Conservation (phyloP, 2,329 filamentous ascomycete genomes). For the Xylaria sp. region DNA sequence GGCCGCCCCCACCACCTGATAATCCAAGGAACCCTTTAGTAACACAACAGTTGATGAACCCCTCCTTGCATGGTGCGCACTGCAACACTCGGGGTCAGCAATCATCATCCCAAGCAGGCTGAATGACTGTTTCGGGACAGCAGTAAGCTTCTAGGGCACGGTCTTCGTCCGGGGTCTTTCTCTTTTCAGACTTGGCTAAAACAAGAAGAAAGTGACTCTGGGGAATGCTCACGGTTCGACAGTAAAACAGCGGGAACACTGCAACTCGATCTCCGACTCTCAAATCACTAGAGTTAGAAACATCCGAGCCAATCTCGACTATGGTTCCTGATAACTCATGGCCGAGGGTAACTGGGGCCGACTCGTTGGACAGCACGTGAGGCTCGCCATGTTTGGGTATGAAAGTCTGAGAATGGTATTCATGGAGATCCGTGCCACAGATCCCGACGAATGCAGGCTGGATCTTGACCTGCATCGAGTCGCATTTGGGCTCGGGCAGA, state of each 20-base stretch:
- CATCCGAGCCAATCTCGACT: slow-evolving; percentile 64
- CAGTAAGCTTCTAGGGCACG: background rate
- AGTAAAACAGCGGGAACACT: slow-evolving; percentile 69
- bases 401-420: slow-evolving; percentile 47
- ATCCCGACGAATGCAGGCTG: slow-evolving; percentile 49
- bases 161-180: background rate
- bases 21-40: slow-evolving; percentile 54
- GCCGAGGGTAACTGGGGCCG: slow-evolving; percentile 68
- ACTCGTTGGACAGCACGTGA: slow-evolving; percentile 67
- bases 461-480: slow-evolving; percentile 42
- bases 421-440: slow-evolving; percentile 51
- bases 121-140: background rate
- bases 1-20: slow-evolving; percentile 61
- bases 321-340: slow-evolving; percentile 73
- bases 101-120: background rate
- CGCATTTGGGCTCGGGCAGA: slow-evolving; percentile 38
- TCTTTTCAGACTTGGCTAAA: background rate
- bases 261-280: slow-evolving; percentile 66
- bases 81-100: background rate
- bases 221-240: slow-evolving; percentile 50
- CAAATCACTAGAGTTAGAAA: slow-evolving; percentile 53
- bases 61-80: slow-evolving; percentile 64
- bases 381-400: slow-evolving; percentile 50
- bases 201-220: background rate
- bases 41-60: slow-evolving; percentile 67